These are phyloP conservation scores for Suillus discolor DNA, from an alignment of 768 basidiomycete species.

Conservation along the genomic window DNA sequence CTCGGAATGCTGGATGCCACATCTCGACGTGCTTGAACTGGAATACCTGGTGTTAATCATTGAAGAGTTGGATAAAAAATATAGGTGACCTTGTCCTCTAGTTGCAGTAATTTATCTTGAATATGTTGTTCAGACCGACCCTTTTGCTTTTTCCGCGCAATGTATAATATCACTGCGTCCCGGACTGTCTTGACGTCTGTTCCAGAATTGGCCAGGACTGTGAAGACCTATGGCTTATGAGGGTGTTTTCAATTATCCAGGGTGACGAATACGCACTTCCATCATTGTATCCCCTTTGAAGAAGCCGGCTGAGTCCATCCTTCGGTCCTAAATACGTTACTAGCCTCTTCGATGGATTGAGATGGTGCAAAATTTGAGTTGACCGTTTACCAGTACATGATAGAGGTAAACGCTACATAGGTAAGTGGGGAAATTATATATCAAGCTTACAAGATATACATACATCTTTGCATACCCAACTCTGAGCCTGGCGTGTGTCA, in stretches of 20 bases:
- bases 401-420: background rate
- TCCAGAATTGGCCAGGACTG: background rate
- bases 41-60: background rate
- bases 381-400: background rate
- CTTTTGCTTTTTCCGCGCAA: background rate
- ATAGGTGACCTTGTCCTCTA: background rate
- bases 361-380: background rate
- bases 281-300: constrained; percentile 4
- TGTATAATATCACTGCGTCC: background rate
- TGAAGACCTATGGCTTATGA: background rate
- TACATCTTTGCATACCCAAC: background rate
- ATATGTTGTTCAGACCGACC: constrained; percentile 2
- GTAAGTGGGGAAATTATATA: background rate
- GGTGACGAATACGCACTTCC: background rate
- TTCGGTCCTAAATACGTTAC: background rate
- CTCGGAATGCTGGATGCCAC: background rate
- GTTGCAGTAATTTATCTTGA: background rate
- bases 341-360: background rate
- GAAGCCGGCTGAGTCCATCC: background rate
- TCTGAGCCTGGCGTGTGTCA: background rate
- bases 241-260: background rate
- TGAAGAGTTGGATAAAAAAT: background rate
- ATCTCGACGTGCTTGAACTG: background rate
- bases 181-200: background rate
- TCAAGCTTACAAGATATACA: background rate